Evolutionary conservation across 23 red algal species (phyloP).

Genomic region (Gracilaria caudata): DNA sequence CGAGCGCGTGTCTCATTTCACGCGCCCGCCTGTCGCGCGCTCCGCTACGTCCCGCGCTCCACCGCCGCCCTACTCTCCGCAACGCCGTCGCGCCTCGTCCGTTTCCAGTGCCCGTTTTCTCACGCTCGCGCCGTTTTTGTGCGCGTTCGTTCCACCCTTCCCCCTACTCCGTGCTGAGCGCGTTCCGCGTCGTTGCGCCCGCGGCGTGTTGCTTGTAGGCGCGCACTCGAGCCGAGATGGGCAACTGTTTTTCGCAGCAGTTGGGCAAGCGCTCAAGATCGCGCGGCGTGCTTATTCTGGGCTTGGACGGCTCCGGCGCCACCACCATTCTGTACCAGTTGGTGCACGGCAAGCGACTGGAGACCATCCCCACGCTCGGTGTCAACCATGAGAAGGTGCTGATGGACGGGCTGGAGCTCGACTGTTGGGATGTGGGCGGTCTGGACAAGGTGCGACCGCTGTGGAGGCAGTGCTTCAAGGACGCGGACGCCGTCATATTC

Average conservation of each 20-base stretch:
- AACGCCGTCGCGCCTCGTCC: neutral
- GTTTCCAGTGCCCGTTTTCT: neutral
- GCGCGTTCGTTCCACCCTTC: neutral
- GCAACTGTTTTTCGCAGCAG: conserved; percentile 43
- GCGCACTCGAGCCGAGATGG: conserved; percentile 25
- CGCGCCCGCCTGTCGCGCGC: neutral
- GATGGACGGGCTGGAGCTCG: conserved; percentile 71
- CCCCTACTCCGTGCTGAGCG: conserved; percentile 13
- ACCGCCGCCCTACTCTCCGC: neutral
- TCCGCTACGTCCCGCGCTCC: neutral
- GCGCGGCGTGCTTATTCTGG: conserved; percentile 78
- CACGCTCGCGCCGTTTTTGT: neutral
- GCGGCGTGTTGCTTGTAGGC: neutral
- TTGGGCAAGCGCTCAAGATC: conserved; percentile 31
- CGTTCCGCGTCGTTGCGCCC: neutral
- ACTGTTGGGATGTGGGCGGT: conserved; percentile 87
- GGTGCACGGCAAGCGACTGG: conserved; percentile 70
- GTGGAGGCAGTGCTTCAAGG: conserved; percentile 76
- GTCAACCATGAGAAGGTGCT: conserved; percentile 81
- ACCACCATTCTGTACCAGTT: conserved; percentile 95
- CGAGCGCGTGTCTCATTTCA: neutral
- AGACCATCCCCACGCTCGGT: conserved; percentile 93
- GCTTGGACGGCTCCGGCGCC: conserved; percentile 85
- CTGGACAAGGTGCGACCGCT: conserved; percentile 88
- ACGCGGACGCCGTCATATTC: conserved; percentile 84